Conservation (phyloP, 164 flowering plant genomes). For the Platanus orientalis region DNA sequence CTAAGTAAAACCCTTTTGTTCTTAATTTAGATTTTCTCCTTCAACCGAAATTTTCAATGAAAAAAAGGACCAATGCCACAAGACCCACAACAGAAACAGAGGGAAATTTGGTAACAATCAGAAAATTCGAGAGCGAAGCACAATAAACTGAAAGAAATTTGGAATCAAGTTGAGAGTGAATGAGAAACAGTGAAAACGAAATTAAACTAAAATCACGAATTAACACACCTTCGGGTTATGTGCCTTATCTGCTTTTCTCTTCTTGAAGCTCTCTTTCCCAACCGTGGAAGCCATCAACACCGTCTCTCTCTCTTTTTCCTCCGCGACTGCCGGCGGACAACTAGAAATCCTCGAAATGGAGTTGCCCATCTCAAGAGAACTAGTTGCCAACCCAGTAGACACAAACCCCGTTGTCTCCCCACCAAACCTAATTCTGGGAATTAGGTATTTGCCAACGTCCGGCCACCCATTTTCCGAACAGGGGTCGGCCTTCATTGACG, state of each 20-base stretch:
- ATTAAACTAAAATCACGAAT: neutral
- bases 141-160: neutral
- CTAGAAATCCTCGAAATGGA: constrained; percentile 35
- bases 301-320: constrained; percentile 12
- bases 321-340: constrained; percentile 27
- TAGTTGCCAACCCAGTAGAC: constrained; percentile 19
- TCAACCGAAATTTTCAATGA: too few species aligned
- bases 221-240: constrained; percentile 39
- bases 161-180: neutral
- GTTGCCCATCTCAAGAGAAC: constrained; percentile 16
- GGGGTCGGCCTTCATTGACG: constrained; percentile 44
- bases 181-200: neutral
- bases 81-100: neutral
- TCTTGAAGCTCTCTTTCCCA: constrained; percentile 52
- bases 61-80: neutral
- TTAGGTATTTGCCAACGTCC: constrained; percentile 23
- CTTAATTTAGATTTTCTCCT: too few species aligned
- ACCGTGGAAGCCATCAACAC: constrained; percentile 14
- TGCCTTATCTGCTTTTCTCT: constrained; percentile 54
- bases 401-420: constrained; percentile 14
- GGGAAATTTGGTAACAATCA: too few species aligned
- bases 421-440: constrained; percentile 9
- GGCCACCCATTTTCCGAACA: constrained; percentile 45
- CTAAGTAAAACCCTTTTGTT: neutral
- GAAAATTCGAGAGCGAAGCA: too few species aligned